A percentile compares a stretch with the other conserved stretches of the same genome.
Conservation (phyloP, 2,329 filamentous ascomycete genomes). For the Diaporthe amygdali region DNA sequence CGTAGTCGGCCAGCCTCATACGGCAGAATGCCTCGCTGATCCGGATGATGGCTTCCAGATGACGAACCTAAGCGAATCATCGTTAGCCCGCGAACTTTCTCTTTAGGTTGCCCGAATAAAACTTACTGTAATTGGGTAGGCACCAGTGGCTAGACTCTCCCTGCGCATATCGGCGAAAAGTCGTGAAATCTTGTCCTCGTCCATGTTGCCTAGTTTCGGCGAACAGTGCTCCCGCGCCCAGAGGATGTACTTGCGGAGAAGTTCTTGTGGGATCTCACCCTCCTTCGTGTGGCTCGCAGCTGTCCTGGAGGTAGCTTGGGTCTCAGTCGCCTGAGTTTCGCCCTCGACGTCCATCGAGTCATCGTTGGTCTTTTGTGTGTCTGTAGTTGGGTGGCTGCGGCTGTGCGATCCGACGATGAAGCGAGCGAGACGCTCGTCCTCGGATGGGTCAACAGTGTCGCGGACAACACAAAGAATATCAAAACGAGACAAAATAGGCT, state of each 20-base stretch:
- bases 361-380: conserved; percentile 49
- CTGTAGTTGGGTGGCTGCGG: conserved; percentile 72
- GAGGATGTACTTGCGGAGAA: conserved; percentile 94
- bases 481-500: conserved; percentile 97
- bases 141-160: conserved; percentile 90
- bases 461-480: conserved; percentile 96
- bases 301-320: conserved; percentile 29
- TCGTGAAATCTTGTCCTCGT: conserved; percentile 94
- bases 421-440: conserved; percentile 90
- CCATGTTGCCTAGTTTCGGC: conserved; percentile 95
- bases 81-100: background rate
- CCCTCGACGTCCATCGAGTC: conserved; percentile 69
- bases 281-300: conserved; percentile 42
- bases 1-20: conserved; percentile 98
- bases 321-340: conserved; percentile 42
- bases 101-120: background rate
- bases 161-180: conserved; percentile 96
- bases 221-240: conserved; percentile 89
- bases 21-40: conserved; percentile 94
- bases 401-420: conserved; percentile 97
- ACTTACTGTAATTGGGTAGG: conserved; percentile 96
- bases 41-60: conserved; percentile 96
- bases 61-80: conserved; percentile 73
- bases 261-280: conserved; percentile 85
- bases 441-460: conserved; percentile 88